Evolutionary conservation across 2,329 filamentous ascomycete species (phyloP), one percentile per base, ranked within the genome.

Genomic region (Penicillium hordei): DNA sequence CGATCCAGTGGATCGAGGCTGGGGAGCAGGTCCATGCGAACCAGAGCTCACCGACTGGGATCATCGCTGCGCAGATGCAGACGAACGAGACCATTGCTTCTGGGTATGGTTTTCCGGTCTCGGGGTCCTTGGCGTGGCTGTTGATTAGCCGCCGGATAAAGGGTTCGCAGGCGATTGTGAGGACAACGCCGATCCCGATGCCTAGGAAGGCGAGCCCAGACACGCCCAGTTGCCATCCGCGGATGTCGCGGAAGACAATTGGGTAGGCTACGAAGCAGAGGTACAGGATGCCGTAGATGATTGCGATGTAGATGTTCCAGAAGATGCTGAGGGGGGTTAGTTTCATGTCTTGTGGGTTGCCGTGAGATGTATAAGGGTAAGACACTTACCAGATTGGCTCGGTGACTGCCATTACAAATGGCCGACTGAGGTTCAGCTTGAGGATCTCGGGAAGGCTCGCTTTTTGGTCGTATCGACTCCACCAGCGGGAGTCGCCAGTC

Each of bases 221-320:
- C 36, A 89, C 75, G 1, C 89, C 87, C 0, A 88, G 80, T 2
- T 81, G 81, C 93, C 92, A 97, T 59, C 90, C 90, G 19, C 93
- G 88, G 57, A 85, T 76, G 40, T 88, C 79, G 12, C 82, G 80
- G 75, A 94, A 96, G 57, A 96, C 89, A 58, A 95, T 89, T 0
- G 92, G 92, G 72, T 95, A 95, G 13, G 90, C 91, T 17, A 95
- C 88, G 77, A 96, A 96, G 75, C 91, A 95, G 33, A 96, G 85
- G 69, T 94, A 94, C 1, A 97, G 80, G 40, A 96, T 91, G 19
- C 87, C 90, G 72, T 96, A 96, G 36, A 96, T 85, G 39, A 96
- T 78, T 0, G 89, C 84, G 61, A 89, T 84, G 64, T 89, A 89
- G 34, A 86, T 72, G 67, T 89, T 84, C 86, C 86, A 93, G 70